Evolutionary conservation across 116 monocot genomes (phyloP).

Genomic region (Trichopus zeylanicus): DNA sequence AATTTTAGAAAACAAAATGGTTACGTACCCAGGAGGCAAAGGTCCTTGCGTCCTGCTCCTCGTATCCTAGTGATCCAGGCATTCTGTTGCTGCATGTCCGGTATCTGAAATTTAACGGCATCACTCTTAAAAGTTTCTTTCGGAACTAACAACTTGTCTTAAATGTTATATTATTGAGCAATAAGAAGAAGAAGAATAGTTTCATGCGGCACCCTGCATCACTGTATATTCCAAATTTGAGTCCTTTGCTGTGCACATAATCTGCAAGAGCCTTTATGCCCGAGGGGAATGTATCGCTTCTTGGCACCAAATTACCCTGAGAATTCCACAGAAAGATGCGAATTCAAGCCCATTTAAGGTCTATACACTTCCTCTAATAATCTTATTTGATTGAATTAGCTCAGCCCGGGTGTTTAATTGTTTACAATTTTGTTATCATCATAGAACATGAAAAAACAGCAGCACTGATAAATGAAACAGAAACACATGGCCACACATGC

Average conservation of each 20-base stretch:
- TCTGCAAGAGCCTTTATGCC: slow-evolving; percentile 74
- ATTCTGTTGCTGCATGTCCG: slow-evolving; percentile 40
- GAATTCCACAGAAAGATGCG: not conserved
- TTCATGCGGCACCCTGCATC: slow-evolving; percentile 49
- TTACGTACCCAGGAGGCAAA: slow-evolving; percentile 48
- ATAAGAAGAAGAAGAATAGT: not conserved
- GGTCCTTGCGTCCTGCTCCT: slow-evolving; percentile 40
- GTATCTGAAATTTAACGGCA: slow-evolving; percentile 7
- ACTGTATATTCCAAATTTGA: slow-evolving; percentile 67
- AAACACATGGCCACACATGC: too few relatives aligned
- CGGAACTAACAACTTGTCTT: not conserved
- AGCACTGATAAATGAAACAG: too few relatives aligned
- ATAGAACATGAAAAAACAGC: too few relatives aligned
- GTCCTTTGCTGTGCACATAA: slow-evolving; percentile 69
- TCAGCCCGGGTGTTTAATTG: too few relatives aligned
- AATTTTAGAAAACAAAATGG: too few relatives aligned
- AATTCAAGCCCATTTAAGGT: not conserved
- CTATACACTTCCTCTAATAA: too few relatives aligned
- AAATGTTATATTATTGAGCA: not conserved
- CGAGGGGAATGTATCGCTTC: slow-evolving; percentile 51
- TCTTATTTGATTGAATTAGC: not conserved
- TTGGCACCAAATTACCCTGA: slow-evolving; percentile 72
- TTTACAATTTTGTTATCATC: too few relatives aligned
- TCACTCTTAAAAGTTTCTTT: too few relatives aligned
- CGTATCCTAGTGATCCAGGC: slow-evolving; percentile 56